These are phyloP conservation scores for Agroathelia rolfsii DNA, from an alignment of 1,284 basidiomycete genomes.

Conservation along the genomic window DNA sequence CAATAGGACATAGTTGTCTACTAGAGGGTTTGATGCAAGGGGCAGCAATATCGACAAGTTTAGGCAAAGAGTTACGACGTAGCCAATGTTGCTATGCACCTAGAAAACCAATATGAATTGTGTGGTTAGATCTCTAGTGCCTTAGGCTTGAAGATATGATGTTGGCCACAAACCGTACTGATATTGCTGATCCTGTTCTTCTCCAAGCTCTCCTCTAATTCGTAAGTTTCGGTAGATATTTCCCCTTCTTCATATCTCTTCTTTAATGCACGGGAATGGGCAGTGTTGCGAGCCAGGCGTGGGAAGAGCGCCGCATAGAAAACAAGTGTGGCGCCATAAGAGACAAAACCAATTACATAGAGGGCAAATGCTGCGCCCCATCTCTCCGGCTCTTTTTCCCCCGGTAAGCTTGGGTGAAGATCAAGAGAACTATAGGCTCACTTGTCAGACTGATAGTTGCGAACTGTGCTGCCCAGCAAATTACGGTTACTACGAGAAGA, in stretches of 20 bases:
- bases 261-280: constrained; percentile 49
- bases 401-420: constrained; percentile 5
- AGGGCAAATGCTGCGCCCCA: constrained; percentile 73
- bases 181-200: constrained; percentile 83
- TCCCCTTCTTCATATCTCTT: constrained; percentile 52
- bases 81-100: constrained; percentile 73
- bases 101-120: constrained; percentile 20
- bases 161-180: constrained; percentile 47
- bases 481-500: constrained; percentile 56
- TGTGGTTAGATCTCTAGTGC: too few species aligned
- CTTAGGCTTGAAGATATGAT: not conserved
- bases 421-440: constrained; percentile 22
- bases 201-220: constrained; percentile 68
- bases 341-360: constrained; percentile 75
- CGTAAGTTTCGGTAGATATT: constrained; percentile 54
- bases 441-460: constrained; percentile 64
- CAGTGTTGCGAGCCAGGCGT: constrained; percentile 71
- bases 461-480: constrained; percentile 77
- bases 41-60: constrained; percentile 71
- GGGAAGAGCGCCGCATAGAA: constrained; percentile 82
- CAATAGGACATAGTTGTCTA: constrained; percentile 62
- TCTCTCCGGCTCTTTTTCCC: constrained; percentile 41
- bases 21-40: constrained; percentile 49
- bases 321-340: constrained; percentile 66
- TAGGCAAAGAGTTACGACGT: constrained; percentile 53